Conservation (phyloP, 2,329 filamentous ascomycete genomes). For the Colletotrichum acutatum region DNA sequence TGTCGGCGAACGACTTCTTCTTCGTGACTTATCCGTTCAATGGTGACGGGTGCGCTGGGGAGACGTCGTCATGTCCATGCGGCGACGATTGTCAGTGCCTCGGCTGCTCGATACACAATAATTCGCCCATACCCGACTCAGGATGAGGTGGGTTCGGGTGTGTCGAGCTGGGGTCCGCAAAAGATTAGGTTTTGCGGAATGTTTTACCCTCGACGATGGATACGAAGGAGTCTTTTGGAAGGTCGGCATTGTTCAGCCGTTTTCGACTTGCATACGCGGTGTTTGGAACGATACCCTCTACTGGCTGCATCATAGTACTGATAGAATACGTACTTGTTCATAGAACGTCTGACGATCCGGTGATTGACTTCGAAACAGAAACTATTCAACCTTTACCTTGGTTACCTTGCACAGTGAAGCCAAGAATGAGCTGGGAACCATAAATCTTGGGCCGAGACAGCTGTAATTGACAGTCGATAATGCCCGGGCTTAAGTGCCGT, state of each 20-base stretch:
- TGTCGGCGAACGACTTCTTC: slow-evolving; percentile 66
- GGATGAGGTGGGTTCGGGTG: not conserved
- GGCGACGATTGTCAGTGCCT: slow-evolving; percentile 70
- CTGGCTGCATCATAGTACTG: slow-evolving; percentile 7
- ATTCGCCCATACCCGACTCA: slow-evolving; percentile 29
- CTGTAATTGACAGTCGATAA: not conserved
- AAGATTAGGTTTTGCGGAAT: not conserved
- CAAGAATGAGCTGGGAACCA: not conserved
- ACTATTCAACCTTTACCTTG: not conserved
- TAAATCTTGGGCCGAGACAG: not conserved
- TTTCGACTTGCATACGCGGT: slow-evolving; percentile 14
- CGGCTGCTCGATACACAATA: slow-evolving; percentile 65
- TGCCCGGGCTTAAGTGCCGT: not conserved
- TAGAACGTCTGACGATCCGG: not conserved
- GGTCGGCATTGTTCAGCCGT: slow-evolving; percentile 14
- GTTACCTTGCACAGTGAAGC: not conserved
- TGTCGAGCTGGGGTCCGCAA: not conserved
- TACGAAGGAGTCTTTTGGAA: not conserved
- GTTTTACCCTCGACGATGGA: not conserved
- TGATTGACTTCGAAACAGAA: not conserved
- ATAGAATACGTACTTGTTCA: not conserved
- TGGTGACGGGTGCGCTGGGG: slow-evolving; percentile 59
- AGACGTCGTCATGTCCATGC: slow-evolving; percentile 63
- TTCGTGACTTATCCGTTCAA: slow-evolving; percentile 66
- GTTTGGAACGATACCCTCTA: slow-evolving; percentile 29